phyloP scores from a whole-genome alignment of 1,139 yeast species.

The Entelexis sorbosivorans region DNA sequence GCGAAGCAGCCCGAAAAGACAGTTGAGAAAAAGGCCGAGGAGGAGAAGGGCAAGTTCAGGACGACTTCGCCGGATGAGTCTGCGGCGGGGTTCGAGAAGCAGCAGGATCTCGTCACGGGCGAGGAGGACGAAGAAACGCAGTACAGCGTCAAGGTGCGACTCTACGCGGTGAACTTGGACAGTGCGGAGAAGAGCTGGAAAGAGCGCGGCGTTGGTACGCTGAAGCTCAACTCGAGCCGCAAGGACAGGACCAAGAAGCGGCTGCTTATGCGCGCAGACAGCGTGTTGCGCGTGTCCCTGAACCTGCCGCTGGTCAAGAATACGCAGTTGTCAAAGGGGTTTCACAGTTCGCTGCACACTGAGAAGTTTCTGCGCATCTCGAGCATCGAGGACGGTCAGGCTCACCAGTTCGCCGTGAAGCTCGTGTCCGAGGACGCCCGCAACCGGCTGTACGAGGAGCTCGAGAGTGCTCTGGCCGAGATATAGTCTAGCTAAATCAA shows the following conservation, averaged over 20 bases:
- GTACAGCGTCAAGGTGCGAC: conserved; percentile 62
- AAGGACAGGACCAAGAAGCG: conserved; percentile 37
- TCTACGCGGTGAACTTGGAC: conserved; percentile 58
- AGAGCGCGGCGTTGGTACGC: conserved; percentile 82
- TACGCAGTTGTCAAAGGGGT: conserved; percentile 60
- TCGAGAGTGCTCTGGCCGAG: conserved; percentile 2
- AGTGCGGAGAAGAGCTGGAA: conserved; percentile 73
- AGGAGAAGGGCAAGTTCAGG: neutral
- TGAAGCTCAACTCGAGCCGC: conserved; percentile 50
- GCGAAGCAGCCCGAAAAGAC: neutral
- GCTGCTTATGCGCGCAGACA: conserved; percentile 84
- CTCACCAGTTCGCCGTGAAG: conserved; percentile 73
- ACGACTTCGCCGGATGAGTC: neutral
- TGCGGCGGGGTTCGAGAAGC: conserved; percentile 9
- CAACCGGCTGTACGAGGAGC: conserved; percentile 35
- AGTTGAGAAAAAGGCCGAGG: neutral
- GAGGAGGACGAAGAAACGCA: conserved; percentile 75
- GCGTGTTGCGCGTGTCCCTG: conserved; percentile 68
- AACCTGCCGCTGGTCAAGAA: conserved; percentile 54
- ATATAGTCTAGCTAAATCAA: neutral
- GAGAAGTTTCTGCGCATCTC: conserved; percentile 73
- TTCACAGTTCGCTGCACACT: conserved; percentile 66
- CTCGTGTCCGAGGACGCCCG: conserved; percentile 56
- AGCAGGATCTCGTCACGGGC: conserved; percentile 53
- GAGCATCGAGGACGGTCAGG: conserved; percentile 47